phyloP scores from a whole-genome alignment of 495 filamentous ascomycete genomes.

The Podospora australis region DNA sequence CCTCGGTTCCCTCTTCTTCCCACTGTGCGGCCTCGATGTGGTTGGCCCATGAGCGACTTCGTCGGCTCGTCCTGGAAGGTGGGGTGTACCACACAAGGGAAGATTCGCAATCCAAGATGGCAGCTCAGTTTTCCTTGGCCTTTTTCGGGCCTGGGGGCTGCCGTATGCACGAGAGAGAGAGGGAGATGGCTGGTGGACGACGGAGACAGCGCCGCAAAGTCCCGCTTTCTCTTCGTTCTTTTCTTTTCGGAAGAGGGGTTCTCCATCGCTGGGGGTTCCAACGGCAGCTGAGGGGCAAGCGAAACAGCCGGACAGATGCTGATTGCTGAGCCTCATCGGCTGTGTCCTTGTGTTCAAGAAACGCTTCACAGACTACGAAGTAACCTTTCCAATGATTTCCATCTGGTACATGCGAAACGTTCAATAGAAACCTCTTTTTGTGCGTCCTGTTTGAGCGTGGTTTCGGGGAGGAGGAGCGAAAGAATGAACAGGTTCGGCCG shows the following conservation, averaged over 20 bases:
- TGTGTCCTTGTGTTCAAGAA: background rate
- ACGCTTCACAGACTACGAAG: no score
- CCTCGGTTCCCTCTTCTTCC: no score
- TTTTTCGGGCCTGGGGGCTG: no score
- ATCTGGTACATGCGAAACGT: no score
- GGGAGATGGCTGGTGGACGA: no score
- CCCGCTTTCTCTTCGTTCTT: no score
- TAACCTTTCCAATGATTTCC: no score
- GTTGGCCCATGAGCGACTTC: constrained; percentile 22
- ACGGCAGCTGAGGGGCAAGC: constrained; percentile 1
- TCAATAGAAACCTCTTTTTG: no score
- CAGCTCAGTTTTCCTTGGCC: no score
- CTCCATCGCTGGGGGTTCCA: background rate
- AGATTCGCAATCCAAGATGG: background rate
- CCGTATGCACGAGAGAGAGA: no score
- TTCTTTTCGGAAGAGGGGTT: background rate
- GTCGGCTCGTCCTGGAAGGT: background rate
- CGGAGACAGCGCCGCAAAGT: no score
- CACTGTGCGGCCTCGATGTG: constrained; percentile 22
- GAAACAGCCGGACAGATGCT: background rate
- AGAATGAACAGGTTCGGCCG: background rate
- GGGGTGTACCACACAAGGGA: constrained; percentile 2
- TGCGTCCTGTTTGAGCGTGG: background rate
- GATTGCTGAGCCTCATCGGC: constrained; percentile 2
- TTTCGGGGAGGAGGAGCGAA: no score